These are phyloP conservation scores for Jimgerdemannia flammicorona DNA, from an alignment of 192 early-diverging fungal species.

Conservation along the genomic window DNA sequence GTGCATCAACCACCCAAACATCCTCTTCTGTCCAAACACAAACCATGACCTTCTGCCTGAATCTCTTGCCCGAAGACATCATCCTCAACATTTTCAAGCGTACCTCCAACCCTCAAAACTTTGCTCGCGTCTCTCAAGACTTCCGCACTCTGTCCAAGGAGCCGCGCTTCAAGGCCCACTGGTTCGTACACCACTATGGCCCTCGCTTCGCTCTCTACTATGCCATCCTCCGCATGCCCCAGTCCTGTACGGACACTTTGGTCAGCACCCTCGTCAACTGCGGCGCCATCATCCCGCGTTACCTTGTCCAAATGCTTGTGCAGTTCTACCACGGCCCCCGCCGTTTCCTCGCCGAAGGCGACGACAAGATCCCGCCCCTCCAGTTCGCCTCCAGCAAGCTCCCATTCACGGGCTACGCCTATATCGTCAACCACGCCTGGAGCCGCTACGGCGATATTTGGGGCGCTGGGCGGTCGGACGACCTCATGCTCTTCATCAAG, in stretches of 20 bases:
- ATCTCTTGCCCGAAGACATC: background rate
- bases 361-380: background rate
- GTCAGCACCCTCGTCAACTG: constrained; percentile 5
- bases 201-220: constrained; percentile 11
- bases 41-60: background rate
- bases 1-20: too few relatives aligned
- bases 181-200: constrained; percentile 8
- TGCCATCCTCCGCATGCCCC: constrained; percentile 5
- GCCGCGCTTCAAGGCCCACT: constrained; percentile 8
- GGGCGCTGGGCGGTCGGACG: background rate
- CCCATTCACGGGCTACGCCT: background rate
- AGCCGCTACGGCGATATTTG: background rate
- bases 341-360: background rate
- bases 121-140: background rate
- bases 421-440: background rate
- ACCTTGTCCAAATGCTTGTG: constrained; percentile 10
- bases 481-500: background rate
- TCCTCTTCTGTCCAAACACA: background rate
- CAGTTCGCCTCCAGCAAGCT: background rate
- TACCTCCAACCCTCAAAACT: background rate
- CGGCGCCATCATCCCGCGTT: constrained; percentile 10
- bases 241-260: background rate
- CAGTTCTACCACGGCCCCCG: background rate
- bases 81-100: background rate
- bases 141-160: background rate